Evolutionary conservation across 768 basidiomycete genomes (phyloP), one percentile per base, ranked within the genome.

Genomic region (Naganishia vishniacii): DNA sequence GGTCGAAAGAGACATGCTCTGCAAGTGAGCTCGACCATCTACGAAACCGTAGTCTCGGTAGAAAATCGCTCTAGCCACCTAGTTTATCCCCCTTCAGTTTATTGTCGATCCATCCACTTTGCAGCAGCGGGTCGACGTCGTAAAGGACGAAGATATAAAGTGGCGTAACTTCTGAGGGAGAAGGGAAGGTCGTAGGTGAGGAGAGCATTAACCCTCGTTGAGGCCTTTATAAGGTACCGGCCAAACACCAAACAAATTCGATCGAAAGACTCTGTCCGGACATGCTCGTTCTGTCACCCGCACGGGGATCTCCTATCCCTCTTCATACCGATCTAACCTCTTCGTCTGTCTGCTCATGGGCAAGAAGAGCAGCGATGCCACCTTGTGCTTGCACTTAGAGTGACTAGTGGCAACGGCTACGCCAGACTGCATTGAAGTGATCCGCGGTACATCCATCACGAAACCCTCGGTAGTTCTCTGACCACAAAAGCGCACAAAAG

Each of bases 1-100:
- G 20, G 53, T 40, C 9, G n/a, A n/a, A 20, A 41, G 53, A 37
- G 53, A 56, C 53, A 56, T 37, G 53, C 53, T 56, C 53, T 56
- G 53, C 53, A 18, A 56, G 34, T 40, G 53, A 56, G 37, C 18
- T 56, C 53, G 53, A 56, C 53, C 53, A 56, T 56, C 25, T 18
- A 56, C 53, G 16, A 20, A 40, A 37, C 37, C 53, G 53, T 40
- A 34, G 37, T 37, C 18, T 20, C 31, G 12, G 34, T 37, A 23
- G 34, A 56, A 56, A 56, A 56, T 56, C 34, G 53, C 53, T 56
- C 53, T 56, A 29, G 53, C 53, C 53, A 56, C 53, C 53, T 56
- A 56, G 53, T 56, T 56, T 56, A 56, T 56, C 53, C 32, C 53
- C 53, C 53, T 56, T 41, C 34, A 56, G 34, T 23, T 26, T 20